A percentile compares a stretch with the other conserved stretches of the same genome.
Evolutionary conservation across 805 yeast species (phyloP).

Genomic region (Metschnikowia sp.): DNA sequence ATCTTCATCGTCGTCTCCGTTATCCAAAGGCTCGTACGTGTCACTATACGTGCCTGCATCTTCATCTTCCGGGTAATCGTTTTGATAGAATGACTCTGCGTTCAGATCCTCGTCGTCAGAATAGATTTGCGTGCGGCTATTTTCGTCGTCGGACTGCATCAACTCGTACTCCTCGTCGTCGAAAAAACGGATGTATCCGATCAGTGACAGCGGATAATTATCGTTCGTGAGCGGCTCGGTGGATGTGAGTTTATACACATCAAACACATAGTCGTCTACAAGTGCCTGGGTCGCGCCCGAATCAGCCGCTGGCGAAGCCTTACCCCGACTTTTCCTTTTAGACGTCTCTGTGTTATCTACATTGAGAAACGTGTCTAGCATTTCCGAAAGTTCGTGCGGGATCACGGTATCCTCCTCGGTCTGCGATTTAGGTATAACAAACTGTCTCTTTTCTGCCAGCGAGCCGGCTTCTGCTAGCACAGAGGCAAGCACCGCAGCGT

Average conservation of each 20-base stretch:
- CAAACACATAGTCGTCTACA: constrained; percentile 74
- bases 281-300: background rate
- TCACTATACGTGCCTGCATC: constrained; percentile 44
- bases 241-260: constrained; percentile 55
- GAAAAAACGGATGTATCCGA: constrained; percentile 53
- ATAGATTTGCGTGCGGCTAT: constrained; percentile 18
- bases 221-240: constrained; percentile 40
- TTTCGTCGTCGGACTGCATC: constrained; percentile 35
- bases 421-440: constrained; percentile 34
- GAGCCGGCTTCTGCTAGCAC: constrained; percentile 24
- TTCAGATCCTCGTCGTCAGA: constrained; percentile 83
- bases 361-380: constrained; percentile 62
- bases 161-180: constrained; percentile 52
- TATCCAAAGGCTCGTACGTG: constrained; percentile 9
- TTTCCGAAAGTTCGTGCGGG: constrained; percentile 66
- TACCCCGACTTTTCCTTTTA: constrained; percentile 13
- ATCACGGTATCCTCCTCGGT: constrained; percentile 33
- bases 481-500: constrained; percentile 22
- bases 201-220: constrained; percentile 45
- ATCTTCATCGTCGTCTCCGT: constrained; percentile 11
- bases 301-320: background rate
- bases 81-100: constrained; percentile 87
- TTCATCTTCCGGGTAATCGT: constrained; percentile 95
- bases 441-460: constrained; percentile 22
- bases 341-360: constrained; percentile 17